phyloP scores from a whole-genome alignment of 2,329 filamentous ascomycete species.

The Orbilia oligospora region DNA sequence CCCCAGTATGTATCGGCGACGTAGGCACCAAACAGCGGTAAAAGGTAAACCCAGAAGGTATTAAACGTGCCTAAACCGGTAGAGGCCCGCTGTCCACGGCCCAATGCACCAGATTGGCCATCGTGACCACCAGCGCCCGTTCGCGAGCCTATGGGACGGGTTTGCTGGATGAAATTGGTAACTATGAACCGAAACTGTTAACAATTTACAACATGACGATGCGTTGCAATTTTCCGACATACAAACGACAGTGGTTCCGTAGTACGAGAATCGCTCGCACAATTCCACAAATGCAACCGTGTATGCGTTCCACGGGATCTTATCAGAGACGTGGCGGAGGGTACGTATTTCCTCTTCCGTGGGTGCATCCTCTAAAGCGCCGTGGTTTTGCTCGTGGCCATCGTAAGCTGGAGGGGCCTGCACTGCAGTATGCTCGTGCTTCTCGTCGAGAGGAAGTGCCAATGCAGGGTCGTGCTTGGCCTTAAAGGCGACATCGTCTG shows the following conservation, averaged over 20 bases:
- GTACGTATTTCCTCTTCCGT: conserved; percentile 76
- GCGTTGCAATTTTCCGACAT: conserved; percentile 65
- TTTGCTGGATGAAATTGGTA: conserved; percentile 76
- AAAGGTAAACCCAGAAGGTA: conserved; percentile 75
- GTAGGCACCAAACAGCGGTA: conserved; percentile 73
- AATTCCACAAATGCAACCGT: conserved; percentile 81
- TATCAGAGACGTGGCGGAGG: conserved; percentile 76
- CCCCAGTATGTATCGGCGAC: conserved; percentile 79
- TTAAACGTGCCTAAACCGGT: conserved; percentile 73
- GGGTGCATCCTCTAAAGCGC: conserved; percentile 67
- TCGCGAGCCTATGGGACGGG: conserved; percentile 71
- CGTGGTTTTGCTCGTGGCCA: conserved; percentile 48
- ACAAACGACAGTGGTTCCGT: conserved; percentile 79
- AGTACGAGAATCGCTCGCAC: conserved; percentile 84
- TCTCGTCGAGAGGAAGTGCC: conserved; percentile 61
- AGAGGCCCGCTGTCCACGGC: conserved; percentile 73
- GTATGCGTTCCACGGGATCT: conserved; percentile 77
- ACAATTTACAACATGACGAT: not conserved
- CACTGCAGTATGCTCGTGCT: conserved; percentile 60
- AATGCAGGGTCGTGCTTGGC: conserved; percentile 63
- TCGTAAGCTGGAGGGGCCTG: conserved; percentile 45
- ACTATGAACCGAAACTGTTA: conserved; percentile 65
- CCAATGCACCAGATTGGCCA: conserved; percentile 72
- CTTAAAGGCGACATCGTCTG: conserved; percentile 62
- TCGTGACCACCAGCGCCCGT: conserved; percentile 70